Base-by-base conservation (phyloP, 179 eudicot species). In the Sideroxylon spinosum region DNA sequence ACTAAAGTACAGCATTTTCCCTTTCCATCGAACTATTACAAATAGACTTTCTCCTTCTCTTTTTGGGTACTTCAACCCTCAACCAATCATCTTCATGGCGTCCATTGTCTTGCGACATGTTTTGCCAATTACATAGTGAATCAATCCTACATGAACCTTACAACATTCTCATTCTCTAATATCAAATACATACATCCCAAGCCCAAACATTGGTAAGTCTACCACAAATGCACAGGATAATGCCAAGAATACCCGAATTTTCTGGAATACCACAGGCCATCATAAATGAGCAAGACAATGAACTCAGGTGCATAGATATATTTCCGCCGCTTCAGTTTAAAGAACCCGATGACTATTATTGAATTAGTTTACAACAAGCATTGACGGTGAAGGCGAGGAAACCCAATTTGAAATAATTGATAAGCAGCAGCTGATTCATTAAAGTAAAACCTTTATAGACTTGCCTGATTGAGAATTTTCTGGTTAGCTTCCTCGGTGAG, bases 381-480 rank as follows among this genome's bases (percentile, higher is more conserved):
- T 5, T 66, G 17, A 14, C 3, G 59, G 71, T 20, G 32, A 37
- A 44, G 17, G 16, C 22, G 14, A 72, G 69, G 8, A 55, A 8
- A 59, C 20, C n/a, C 13, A 56, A 22, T 46, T 22, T 7, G 22
- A 9, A 48, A 48, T 49, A 63, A 25, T 20, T 22, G 20, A 28
- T 48, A 13, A 60, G 19, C 29, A 52, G 28, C 4, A 63, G 9
- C 25, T 6, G 8, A 68, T 19, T 50, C 52, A 48, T 17, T 32
- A 53, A 28, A 68, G 14, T 37, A 20, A 17, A 65, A 1, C 63
- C 63, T 12, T 75, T 0, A 67, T 26, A 78, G 50, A 14, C 84
- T 77, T 55, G 71, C 98, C 94, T 94, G 98, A 86, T 91, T 92
- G 10, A 94, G 46, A 66, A 94, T 84, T 71, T 94, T 92, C 81